Conservation (phyloP, 2,329 filamentous ascomycete genomes). For the Alternaria sp. region DNA sequence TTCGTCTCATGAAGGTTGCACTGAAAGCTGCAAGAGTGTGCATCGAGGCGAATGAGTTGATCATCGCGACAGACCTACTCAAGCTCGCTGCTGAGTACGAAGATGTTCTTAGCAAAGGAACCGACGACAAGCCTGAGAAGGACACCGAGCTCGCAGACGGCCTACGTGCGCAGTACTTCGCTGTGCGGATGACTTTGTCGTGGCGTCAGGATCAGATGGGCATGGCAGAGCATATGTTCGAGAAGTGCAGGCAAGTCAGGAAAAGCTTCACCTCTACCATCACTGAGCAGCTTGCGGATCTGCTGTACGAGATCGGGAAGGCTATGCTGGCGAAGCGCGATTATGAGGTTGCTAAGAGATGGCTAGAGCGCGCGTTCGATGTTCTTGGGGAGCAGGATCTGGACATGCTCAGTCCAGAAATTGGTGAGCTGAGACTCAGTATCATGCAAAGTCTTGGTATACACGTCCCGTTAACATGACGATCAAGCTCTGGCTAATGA, state of each 20-base stretch:
- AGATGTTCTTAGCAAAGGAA: conserved; percentile 28
- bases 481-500: conserved; percentile 9
- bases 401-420: conserved; percentile 64
- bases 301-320: conserved; percentile 75
- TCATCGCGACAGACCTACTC: conserved; percentile 66
- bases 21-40: conserved; percentile 70
- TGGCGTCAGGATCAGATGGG: conserved; percentile 77
- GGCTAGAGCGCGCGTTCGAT: conserved; percentile 73
- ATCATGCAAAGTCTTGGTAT: conserved; percentile 65
- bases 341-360: conserved; percentile 65
- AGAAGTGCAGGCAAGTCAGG: conserved; percentile 57
- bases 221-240: conserved; percentile 79
- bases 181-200: conserved; percentile 71
- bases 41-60: conserved; percentile 64
- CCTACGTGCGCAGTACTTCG: conserved; percentile 67
- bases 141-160: conserved; percentile 41
- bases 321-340: conserved; percentile 61
- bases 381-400: conserved; percentile 63
- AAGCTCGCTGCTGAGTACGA: conserved; percentile 66
- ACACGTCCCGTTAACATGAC: neutral
- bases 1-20: conserved; percentile 70
- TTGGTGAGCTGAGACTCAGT: conserved; percentile 68
- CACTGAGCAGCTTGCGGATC: conserved; percentile 68
- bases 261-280: conserved; percentile 55
- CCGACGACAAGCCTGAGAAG: conserved; percentile 28